Base-by-base conservation (phyloP, 2,329 filamentous ascomycete genomes). In the Neofusicoccum laricinum region DNA sequence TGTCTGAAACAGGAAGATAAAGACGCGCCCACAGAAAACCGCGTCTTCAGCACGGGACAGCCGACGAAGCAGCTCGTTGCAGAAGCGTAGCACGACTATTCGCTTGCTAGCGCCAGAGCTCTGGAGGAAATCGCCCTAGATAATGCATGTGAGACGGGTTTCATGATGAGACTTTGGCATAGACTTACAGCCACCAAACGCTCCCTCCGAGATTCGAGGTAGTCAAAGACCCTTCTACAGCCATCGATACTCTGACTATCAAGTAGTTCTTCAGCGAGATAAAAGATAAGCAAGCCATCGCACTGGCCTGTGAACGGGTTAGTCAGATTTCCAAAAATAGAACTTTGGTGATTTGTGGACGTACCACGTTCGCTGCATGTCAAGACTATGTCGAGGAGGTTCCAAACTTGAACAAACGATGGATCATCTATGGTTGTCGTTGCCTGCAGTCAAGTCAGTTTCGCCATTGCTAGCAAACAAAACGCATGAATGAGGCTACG, bases 1-100 rank as follows among this genome's bases (percentile, higher is more conserved):
- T 76, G 93, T 96, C 76, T 99, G 95, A 77, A 98, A 99, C 74
- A 99, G 87, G 77, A 97, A 99, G 68, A 99, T 97, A 77, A 98
- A 98, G 30, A 99, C 95, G 43, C 95, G 87, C 15, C 95, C 95
- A 73, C 95, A 99, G 75, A 99, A 99, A 0, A 96, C 93, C 0
- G 95, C 96, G 76, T 99, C 95, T 75, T 98, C 93, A 3, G 95
- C 94, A 64, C 95, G 87, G n/a, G 95, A 98, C 2, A 99, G 84
- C 50, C 95, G 86, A 40, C 94, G 88, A n/a, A 99, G 82, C 15
- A 99, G 83, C 78, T 98, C 95, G 76, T 98, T 99, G 79, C 95
- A 99, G 66, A 90, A 91, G 71, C 95, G 86, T n/a, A 99, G 81
- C 68, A 98, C 95, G 64, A 96, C 88, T 46, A 98, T 80, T 65